Conservation (phyloP, 208 protist genomes). For the Crithidia fasciculata region DNA sequence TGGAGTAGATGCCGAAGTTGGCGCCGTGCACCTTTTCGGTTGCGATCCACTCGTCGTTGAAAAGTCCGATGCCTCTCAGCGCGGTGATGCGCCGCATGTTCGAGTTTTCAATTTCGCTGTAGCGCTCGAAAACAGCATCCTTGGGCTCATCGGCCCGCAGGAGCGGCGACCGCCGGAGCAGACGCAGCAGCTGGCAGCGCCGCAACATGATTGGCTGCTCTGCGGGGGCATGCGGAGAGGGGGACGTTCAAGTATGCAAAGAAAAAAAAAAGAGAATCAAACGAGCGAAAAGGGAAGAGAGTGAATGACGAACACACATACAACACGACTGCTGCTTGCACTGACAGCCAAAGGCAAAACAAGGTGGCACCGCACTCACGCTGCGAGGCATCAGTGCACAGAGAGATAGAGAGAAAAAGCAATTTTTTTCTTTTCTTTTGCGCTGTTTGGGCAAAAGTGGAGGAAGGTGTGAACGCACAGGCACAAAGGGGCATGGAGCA, state of each 20-base stretch:
- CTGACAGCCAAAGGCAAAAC: too few relatives aligned
- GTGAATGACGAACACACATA: too few relatives aligned
- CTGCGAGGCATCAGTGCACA: background rate
- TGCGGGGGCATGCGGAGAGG: background rate
- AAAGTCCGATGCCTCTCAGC: conserved; percentile 47
- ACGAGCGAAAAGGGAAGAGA: background rate
- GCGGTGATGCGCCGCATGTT: conserved; percentile 68
- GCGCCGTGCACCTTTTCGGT: conserved; percentile 91
- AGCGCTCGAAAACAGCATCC: conserved; percentile 68
- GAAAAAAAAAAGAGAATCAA: background rate
- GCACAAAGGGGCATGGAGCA: too few relatives aligned
- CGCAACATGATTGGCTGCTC: conserved; percentile 27
- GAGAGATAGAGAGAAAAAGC: too few relatives aligned
- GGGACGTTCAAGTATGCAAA: background rate
- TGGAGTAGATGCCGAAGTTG: conserved; percentile 88
- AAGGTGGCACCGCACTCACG: too few relatives aligned
- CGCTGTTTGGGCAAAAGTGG: too few relatives aligned
- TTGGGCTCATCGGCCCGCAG: conserved; percentile 35
- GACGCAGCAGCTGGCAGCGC: conserved; percentile 7
- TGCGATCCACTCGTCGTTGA: conserved; percentile 88
- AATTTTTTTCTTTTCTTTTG: too few relatives aligned
- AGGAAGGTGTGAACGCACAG: too few relatives aligned
- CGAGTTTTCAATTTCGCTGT: conserved; percentile 87
- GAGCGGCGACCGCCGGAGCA: conserved; percentile 29
- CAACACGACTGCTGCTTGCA: too few relatives aligned